These are phyloP conservation scores for Aspergillus saccharolyticus DNA, from an alignment of 495 filamentous ascomycete genomes.

Conservation along the genomic window DNA sequence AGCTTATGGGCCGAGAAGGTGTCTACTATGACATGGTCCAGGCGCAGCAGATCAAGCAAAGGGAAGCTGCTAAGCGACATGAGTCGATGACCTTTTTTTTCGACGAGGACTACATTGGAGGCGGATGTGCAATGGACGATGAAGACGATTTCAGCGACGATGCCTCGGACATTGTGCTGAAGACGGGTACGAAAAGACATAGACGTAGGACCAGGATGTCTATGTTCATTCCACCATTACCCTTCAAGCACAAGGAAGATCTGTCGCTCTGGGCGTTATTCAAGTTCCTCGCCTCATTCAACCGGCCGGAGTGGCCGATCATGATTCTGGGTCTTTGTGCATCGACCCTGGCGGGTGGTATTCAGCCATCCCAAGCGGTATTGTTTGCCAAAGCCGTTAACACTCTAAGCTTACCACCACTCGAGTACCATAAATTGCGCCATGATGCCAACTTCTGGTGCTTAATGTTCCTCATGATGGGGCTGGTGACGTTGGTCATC, in stretches of 20 bases:
- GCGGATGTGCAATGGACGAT: neutral
- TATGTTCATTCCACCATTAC: neutral
- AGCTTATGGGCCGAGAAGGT: constrained; percentile 53
- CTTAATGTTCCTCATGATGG: constrained; percentile 90
- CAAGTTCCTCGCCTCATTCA: constrained; percentile 78
- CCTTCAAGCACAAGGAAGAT: constrained; percentile 31
- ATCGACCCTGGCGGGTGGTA: constrained; percentile 75
- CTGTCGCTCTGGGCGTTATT: constrained; percentile 78
- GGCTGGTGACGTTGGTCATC: constrained; percentile 64
- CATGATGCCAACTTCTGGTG: constrained; percentile 81
- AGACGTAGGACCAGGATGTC: constrained; percentile 6
- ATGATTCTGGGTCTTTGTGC: constrained; percentile 76
- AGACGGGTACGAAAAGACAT: neutral
- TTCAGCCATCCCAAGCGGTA: constrained; percentile 83
- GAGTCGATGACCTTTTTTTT: constrained; percentile 12
- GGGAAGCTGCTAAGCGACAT: constrained; percentile 1
- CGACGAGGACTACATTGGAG: constrained; percentile 9
- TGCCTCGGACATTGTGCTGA: constrained; percentile 12
- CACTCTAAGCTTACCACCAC: constrained; percentile 50
- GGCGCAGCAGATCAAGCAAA: constrained; percentile 70
- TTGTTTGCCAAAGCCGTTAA: constrained; percentile 86
- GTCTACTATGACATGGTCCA: constrained; percentile 75
- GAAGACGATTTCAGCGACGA: constrained; percentile 13
- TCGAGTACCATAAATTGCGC: constrained; percentile 47
- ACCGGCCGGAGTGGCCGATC: constrained; percentile 62